A percentile compares a stretch with the other conserved stretches of the same genome.
phyloP scores from a whole-genome alignment of 345 rosid genomes.

The Salix viminalis region DNA sequence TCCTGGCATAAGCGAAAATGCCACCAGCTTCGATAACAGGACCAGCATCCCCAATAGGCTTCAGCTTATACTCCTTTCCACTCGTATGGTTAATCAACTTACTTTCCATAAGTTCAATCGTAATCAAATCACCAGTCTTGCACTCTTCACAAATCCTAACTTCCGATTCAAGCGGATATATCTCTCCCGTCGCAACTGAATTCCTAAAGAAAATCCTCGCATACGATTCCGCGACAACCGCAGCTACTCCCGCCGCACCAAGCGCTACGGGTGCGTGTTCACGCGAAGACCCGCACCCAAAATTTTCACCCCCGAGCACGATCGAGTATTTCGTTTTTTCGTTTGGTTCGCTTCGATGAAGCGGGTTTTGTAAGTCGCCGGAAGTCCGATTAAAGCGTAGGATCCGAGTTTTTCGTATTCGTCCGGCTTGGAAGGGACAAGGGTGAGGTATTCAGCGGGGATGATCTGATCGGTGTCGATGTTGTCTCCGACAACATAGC shows the following conservation, averaged over 20 bases:
- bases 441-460: constrained; percentile 83
- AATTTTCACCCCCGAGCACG: constrained; percentile 76
- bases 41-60: constrained; percentile 86
- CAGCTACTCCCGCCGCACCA: constrained; percentile 81
- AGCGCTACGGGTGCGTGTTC: constrained; percentile 95
- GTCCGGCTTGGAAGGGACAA: constrained; percentile 79
- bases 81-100: constrained; percentile 74
- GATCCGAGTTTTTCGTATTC: constrained; percentile 88
- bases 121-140: constrained; percentile 71
- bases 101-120: constrained; percentile 55
- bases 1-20: constrained; percentile 80
- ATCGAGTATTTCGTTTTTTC: constrained; percentile 64
- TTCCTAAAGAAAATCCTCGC: constrained; percentile 91
- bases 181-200: constrained; percentile 81
- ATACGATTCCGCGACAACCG: constrained; percentile 76
- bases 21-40: constrained; percentile 86
- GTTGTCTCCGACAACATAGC: constrained; percentile 91
- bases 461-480: constrained; percentile 96
- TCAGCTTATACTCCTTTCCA: constrained; percentile 72
- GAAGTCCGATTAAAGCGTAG: constrained; percentile 75
- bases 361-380: constrained; percentile 53
- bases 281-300: constrained; percentile 91
- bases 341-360: constrained; percentile 53
- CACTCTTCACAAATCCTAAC: constrained; percentile 84
- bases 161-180: constrained; percentile 75